These are phyloP conservation scores for Epipyxis sp. DNA, from an alignment of 108 stramenopile species.

Conservation along the genomic window DNA sequence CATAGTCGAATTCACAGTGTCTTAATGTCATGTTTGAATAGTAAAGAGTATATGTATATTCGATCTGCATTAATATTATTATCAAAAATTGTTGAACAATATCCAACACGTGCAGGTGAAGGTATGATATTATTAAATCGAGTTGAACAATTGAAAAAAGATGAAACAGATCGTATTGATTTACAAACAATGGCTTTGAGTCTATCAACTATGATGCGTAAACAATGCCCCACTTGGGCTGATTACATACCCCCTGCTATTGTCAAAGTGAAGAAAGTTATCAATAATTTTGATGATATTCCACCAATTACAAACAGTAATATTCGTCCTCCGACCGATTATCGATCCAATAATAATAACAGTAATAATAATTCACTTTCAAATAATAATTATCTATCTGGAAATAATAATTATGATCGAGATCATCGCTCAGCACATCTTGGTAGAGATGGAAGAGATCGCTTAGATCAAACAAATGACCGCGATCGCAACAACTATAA, in stretches of 20 bases:
- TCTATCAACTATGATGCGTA: background rate
- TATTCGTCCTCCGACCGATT: background rate
- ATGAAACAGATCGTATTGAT: background rate
- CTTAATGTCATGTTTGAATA: background rate
- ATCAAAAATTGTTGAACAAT: background rate
- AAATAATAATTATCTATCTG: background rate
- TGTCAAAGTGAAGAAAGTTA: background rate
- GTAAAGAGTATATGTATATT: slow-evolving; percentile 14
- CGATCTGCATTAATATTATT: slow-evolving; percentile 11
- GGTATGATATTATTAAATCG: background rate
- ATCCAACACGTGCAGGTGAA: background rate
- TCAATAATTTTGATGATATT: background rate
- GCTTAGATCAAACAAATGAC: background rate
- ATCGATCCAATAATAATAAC: background rate
- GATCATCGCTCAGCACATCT: background rate
- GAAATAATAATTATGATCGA: background rate
- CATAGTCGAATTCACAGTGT: background rate
- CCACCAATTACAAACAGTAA: background rate
- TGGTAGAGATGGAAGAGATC: background rate
- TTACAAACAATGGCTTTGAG: slow-evolving; percentile 9
- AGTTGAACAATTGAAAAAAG: background rate
- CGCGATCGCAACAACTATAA: background rate
- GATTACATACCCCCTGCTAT: background rate
- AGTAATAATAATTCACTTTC: background rate
- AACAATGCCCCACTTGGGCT: background rate